Evolutionary conservation across 345 rosid species (phyloP).

Genomic region (Gossypium australe): DNA sequence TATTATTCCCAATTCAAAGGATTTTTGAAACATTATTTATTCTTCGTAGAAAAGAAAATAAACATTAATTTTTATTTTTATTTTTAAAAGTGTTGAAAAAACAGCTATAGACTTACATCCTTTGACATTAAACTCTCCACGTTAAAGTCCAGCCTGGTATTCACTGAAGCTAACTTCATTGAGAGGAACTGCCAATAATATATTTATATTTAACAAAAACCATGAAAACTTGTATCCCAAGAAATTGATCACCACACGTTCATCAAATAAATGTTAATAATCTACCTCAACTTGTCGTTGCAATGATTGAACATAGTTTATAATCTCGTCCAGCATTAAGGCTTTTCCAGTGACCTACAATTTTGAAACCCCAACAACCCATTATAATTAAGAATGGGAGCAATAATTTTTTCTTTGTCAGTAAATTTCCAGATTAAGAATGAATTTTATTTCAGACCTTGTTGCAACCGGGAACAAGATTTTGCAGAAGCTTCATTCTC

Average conservation of each 20-base stretch:
- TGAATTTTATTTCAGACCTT: constrained; percentile 39
- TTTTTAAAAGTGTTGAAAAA: background rate
- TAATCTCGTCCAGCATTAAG: constrained; percentile 84
- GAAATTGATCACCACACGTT: constrained; percentile 14
- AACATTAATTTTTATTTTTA: background rate
- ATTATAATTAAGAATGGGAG: background rate
- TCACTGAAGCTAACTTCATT: constrained; percentile 87
- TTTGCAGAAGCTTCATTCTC: constrained; percentile 93
- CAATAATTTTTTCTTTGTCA: background rate
- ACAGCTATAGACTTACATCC: constrained; percentile 49
- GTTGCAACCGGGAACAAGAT: constrained; percentile 96
- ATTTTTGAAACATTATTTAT: background rate
- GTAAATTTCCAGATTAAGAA: background rate
- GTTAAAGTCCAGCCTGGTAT: constrained; percentile 67
- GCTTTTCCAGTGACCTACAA: constrained; percentile 82
- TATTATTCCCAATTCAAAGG: background rate
- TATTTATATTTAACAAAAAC: background rate
- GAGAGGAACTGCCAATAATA: constrained; percentile 67
- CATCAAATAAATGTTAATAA: constrained; percentile 4
- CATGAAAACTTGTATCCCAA: constrained; percentile 23
- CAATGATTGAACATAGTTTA: constrained; percentile 87
- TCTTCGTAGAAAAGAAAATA: background rate
- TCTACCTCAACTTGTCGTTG: constrained; percentile 94
- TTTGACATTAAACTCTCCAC: constrained; percentile 52
- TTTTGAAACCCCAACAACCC: background rate